Conservation (phyloP, 1,284 basidiomycete species). For the Veloboletus limbatus region DNA sequence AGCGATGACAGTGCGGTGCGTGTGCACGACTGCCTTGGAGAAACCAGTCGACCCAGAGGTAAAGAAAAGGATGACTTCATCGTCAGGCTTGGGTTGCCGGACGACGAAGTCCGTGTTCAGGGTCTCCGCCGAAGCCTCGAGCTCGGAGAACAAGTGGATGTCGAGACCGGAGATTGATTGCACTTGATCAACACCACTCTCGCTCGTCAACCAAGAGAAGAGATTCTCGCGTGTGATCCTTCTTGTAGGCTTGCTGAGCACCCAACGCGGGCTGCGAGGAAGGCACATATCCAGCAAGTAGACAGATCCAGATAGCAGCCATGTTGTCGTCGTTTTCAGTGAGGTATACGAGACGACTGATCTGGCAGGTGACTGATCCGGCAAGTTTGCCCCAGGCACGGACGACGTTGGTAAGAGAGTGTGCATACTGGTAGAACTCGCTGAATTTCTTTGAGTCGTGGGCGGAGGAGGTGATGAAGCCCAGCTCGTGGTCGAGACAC, state of each 20-base stretch:
- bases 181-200: slow-evolving; percentile 23
- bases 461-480: slow-evolving; percentile 29
- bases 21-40: slow-evolving; percentile 30
- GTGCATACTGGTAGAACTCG: slow-evolving; percentile 22
- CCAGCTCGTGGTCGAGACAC: slow-evolving; percentile 18
- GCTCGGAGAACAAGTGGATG: slow-evolving; percentile 22
- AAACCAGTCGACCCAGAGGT: slow-evolving; percentile 30
- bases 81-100: slow-evolving; percentile 22
- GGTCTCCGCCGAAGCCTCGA: slow-evolving; percentile 13
- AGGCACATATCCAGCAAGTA: too few species aligned
- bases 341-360: slow-evolving; percentile 29
- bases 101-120: slow-evolving; percentile 12
- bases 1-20: slow-evolving; percentile 24
- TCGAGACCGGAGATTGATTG: slow-evolving; percentile 22
- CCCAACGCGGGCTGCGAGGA: slow-evolving; percentile 29
- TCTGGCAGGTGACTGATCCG: slow-evolving; percentile 22
- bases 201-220: slow-evolving; percentile 24
- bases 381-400: slow-evolving; percentile 21
- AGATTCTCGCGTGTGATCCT: slow-evolving; percentile 23
- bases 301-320: slow-evolving; percentile 28
- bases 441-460: slow-evolving; percentile 27
- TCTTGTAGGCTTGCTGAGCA: slow-evolving; percentile 28
- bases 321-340: slow-evolving; percentile 32
- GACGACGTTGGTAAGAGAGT: slow-evolving; percentile 19
- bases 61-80: slow-evolving; percentile 29